These are phyloP conservation scores for Trichoderma atroviride DNA, from an alignment of 2,329 filamentous ascomycete species.

Conservation along the genomic window DNA sequence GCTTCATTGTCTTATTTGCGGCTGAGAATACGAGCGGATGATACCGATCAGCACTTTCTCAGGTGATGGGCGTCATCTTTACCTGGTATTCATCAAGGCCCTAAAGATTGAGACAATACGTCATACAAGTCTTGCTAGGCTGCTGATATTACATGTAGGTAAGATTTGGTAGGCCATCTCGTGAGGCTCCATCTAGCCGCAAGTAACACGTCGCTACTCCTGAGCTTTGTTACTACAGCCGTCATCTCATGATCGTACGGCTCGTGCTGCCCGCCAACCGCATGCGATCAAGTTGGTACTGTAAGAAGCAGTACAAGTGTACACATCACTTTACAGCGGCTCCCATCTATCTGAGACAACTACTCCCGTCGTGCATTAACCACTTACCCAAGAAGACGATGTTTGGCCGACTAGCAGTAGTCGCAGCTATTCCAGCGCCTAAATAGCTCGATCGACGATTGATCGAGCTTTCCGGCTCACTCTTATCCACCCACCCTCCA, in stretches of 20 bases:
- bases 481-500: constrained; percentile 1
- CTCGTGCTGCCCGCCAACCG: background rate
- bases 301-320: background rate
- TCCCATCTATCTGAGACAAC: constrained; percentile 4
- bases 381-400: background rate
- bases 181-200: background rate
- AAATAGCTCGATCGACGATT: constrained; percentile 17
- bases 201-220: background rate
- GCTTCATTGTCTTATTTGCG: background rate
- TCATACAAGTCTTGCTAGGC: background rate
- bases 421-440: background rate
- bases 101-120: background rate
- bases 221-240: background rate
- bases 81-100: background rate
- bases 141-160: background rate
- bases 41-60: background rate
- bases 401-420: background rate
- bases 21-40: background rate
- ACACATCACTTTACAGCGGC: background rate
- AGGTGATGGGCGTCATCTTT: background rate
- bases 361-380: background rate
- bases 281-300: background rate
- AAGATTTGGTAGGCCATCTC: background rate
- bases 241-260: background rate
- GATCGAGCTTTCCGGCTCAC: constrained; percentile 4